Base-by-base conservation (phyloP, 441 rosid species). In the Bocquillonia castaneifolia region DNA sequence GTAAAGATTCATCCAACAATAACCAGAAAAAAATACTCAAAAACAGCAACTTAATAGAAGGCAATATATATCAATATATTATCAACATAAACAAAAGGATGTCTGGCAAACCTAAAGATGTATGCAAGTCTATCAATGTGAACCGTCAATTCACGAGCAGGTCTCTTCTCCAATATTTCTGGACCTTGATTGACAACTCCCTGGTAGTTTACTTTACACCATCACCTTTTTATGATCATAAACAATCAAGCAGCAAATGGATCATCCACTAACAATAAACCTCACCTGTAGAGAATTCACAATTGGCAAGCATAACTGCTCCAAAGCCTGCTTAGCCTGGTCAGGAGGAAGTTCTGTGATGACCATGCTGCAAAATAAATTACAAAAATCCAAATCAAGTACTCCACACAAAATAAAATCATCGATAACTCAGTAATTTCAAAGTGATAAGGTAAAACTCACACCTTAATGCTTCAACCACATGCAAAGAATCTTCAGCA, bases 391-490 rank as follows among this genome's bases (percentile, higher is more conserved):
- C 22, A 64, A 73, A 76, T 72, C 52, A 66, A 75, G 69, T 70
- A 52, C 47, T 53, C 54, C 56, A 47, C 13, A 18, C 14, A 53
- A 57, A 75, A 48, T 26, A 18, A 57, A 60, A 36, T 64, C 69
- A 73, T 63, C 59, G 64, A 51, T 40, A 44, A 37, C 66, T 61
- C 69, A 26, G 44, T 62, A 47, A 69, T 69, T 72, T 72, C 66
- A 20, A 23, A 54, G 51, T 50, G 31, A 31, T 40, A 48, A 55
- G 57, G 64, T 59, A 66, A 68, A 72, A 68, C 48, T 47, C 45
- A 20, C 79, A 94, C 98, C 98, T 87, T 67, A 95, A 85, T 53
- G 99, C 99, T 83, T 95, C 98, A 10, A 95, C 99, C 32, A 95
- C 80, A 77, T 90, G 88, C 79, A 92, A 75, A 3, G 97, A 89